Evolutionary conservation across 2,329 filamentous ascomycete species (phyloP).

Genomic region (Aspergillus sp.): DNA sequence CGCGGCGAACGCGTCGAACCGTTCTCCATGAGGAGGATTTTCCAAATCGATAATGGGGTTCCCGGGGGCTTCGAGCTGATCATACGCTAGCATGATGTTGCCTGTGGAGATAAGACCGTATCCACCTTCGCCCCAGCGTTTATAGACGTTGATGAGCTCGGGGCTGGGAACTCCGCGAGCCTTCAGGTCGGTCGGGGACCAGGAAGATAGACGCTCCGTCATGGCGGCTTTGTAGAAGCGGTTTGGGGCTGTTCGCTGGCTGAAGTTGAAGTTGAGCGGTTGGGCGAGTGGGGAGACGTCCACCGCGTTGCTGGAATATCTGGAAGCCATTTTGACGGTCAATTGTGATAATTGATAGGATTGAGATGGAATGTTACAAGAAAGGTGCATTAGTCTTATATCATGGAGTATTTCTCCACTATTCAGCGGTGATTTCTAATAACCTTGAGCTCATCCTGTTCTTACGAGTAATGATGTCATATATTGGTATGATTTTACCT

Average conservation of each 20-base stretch:
- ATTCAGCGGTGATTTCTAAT: no score
- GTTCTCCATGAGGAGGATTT: conserved; percentile 48
- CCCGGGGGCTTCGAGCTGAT: conserved; percentile 52
- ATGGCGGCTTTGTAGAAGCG: conserved; percentile 65
- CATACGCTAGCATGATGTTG: conserved; percentile 61
- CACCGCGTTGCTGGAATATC: no score
- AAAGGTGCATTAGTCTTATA: no score
- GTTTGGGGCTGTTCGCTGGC: conserved; percentile 55
- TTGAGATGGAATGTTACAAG: no score
- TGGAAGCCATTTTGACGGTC: no score
- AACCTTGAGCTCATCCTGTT: no score
- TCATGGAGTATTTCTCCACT: no score
- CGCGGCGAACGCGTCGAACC: conserved; percentile 57
- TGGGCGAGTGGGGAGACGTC: conserved; percentile 35
- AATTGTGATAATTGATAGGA: no score
- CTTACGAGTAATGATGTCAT: no score
- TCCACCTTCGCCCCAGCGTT: conserved; percentile 56
- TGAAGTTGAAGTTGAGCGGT: conserved; percentile 49
- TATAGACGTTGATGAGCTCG: conserved; percentile 54
- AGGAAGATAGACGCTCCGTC: conserved; percentile 60
- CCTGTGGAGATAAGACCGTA: conserved; percentile 56
- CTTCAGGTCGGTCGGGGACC: conserved; percentile 50
- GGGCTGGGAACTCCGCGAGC: conserved; percentile 52
- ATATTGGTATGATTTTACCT: no score
- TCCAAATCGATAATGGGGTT: conserved; percentile 56